Percentiles rank a stretch among this genome's conserved stretches.
These are phyloP conservation scores for Entomortierella chlamydospora DNA, from an alignment of 192 early-diverging fungal genomes.

Conservation along the genomic window DNA sequence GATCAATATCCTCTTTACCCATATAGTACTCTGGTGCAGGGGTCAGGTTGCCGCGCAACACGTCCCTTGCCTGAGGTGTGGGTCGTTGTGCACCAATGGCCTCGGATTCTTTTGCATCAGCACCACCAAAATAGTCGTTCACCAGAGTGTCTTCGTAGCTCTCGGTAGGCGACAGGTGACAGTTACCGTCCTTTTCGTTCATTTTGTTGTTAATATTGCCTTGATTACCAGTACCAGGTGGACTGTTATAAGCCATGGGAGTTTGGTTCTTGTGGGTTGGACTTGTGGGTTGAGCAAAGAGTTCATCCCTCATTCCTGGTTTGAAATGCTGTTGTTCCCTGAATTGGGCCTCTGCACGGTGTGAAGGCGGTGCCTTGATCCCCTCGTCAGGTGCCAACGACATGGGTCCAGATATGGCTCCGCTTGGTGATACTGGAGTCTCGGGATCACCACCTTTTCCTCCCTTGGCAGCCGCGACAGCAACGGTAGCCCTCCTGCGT, in stretches of 20 bases:
- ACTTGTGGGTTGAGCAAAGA: slow-evolving; percentile 31
- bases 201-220: not conserved
- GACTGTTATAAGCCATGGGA: too few relatives aligned
- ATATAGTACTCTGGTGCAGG: slow-evolving; percentile 44
- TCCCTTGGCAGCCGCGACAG: slow-evolving; percentile 2
- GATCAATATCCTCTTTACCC: slow-evolving; percentile 51
- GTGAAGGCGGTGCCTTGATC: slow-evolving; percentile 6
- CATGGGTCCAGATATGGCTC: slow-evolving; percentile 42
- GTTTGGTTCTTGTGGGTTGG: slow-evolving; percentile 8
- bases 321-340: slow-evolving; percentile 46
- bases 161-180: not conserved
- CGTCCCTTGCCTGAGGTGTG: slow-evolving; percentile 26
- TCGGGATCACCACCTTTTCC: not conserved
- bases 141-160: slow-evolving; percentile 30
- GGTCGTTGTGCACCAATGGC: slow-evolving; percentile 32
- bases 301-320: slow-evolving; percentile 46
- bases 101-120: not conserved
- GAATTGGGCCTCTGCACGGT: slow-evolving; percentile 48
- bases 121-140: slow-evolving; percentile 24
- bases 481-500: slow-evolving; percentile 27
- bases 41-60: slow-evolving; percentile 38
- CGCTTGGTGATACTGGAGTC: not conserved
- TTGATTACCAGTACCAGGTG: not conserved
- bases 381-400: slow-evolving; percentile 36
- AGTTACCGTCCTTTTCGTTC: slow-evolving; percentile 6